phyloP scores from a whole-genome alignment of 2,329 filamentous ascomycete species.

The Verticillium longisporum region DNA sequence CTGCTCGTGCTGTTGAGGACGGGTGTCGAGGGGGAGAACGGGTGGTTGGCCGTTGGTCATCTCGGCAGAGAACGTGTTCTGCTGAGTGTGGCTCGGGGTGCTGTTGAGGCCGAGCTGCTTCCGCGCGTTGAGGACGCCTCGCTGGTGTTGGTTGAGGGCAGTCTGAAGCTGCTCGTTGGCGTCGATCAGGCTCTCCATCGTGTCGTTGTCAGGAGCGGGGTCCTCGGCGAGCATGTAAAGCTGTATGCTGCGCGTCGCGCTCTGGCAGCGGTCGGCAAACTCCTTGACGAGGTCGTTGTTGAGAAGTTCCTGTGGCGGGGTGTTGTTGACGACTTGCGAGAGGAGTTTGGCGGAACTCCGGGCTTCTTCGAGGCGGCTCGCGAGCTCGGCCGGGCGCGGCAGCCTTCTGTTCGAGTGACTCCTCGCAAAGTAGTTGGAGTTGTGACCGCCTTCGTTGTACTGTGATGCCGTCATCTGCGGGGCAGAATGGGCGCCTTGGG shows the following conservation, averaged over 20 bases:
- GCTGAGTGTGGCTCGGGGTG: conserved; percentile 14
- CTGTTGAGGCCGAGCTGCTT: conserved; percentile 42
- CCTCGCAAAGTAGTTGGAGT: conserved; percentile 52
- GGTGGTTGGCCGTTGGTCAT: conserved; percentile 16
- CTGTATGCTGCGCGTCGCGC: conserved; percentile 76
- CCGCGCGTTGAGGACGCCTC: conserved; percentile 61
- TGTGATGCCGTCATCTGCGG: not conserved
- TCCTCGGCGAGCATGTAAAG: conserved; percentile 75
- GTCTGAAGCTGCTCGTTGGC: conserved; percentile 87
- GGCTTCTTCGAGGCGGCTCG: conserved; percentile 81
- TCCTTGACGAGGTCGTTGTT: conserved; percentile 86
- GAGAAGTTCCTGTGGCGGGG: conserved; percentile 67
- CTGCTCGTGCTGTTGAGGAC: conserved; percentile 9
- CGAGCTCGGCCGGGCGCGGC: conserved; percentile 70
- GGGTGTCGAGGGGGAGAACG: conserved; percentile 18
- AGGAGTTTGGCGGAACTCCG: conserved; percentile 85
- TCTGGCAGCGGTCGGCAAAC: conserved; percentile 79
- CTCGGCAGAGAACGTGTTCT: conserved; percentile 16
- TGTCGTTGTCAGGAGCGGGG: conserved; percentile 83
- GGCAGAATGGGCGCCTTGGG: not conserved
- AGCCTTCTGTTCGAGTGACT: conserved; percentile 39
- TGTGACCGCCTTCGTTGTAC: conserved; percentile 23
- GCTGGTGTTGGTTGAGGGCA: conserved; percentile 76
- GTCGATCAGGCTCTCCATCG: conserved; percentile 87
- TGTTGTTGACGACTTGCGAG: conserved; percentile 85